Evolutionary conservation across 306 rosid species (phyloP).

Genomic region (Vigna reflexopilosa): DNA sequence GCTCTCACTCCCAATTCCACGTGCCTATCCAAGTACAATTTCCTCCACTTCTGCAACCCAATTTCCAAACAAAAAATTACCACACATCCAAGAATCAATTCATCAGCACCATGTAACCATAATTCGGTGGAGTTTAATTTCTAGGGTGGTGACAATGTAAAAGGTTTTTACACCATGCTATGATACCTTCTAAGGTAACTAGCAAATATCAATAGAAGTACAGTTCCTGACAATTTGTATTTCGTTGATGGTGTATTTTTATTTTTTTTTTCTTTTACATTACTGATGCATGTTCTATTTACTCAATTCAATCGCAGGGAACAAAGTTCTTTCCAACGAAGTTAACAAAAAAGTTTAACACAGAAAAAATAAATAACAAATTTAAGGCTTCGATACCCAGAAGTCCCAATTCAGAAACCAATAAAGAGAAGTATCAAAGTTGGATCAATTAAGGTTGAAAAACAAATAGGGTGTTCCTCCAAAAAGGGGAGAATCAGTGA

Average conservation of each 20-base stretch:
- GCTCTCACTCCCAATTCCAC: conserved; percentile 59
- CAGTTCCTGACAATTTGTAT: neutral
- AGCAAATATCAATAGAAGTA: neutral
- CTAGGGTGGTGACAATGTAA: neutral
- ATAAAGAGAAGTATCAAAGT: conserved; percentile 13
- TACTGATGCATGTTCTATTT: neutral
- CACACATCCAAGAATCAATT: neutral
- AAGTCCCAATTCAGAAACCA: conserved; percentile 26
- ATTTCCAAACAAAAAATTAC: conserved; percentile 33
- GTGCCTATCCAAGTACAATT: conserved; percentile 69
- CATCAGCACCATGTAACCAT: neutral
- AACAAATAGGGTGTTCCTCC: neutral
- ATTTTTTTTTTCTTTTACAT: neutral
- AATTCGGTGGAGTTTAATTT: neutral
- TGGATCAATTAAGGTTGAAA: neutral
- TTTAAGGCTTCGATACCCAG: conserved; percentile 32
- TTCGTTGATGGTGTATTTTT: neutral
- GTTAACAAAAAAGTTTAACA: neutral
- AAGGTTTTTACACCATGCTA: neutral
- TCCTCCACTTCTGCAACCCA: conserved; percentile 71
- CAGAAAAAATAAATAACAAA: neutral
- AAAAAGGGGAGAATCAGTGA: neutral
- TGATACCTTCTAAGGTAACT: neutral
- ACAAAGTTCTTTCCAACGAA: neutral
- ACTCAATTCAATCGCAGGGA: neutral